A percentile compares a stretch with the other conserved stretches of the same genome.
phyloP scores from a whole-genome alignment of 2,329 filamentous ascomycete species.

The Monilinia aucupariae region DNA sequence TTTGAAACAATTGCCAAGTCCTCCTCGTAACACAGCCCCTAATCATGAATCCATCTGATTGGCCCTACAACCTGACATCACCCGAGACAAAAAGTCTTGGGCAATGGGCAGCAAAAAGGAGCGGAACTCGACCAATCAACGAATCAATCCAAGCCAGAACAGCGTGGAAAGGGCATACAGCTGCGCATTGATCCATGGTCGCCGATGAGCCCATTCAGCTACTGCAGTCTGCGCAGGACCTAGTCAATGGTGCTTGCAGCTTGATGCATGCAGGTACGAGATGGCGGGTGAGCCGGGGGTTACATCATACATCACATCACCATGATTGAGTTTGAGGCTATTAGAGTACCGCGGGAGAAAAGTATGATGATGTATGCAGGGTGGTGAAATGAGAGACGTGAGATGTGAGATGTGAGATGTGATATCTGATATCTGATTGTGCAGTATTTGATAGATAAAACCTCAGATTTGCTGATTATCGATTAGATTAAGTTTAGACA shows the following conservation, averaged over 20 bases:
- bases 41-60: neutral
- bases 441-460: no score
- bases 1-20: neutral
- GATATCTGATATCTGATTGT: neutral
- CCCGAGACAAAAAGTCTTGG: neutral
- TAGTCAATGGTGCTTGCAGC: no score
- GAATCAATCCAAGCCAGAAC: neutral
- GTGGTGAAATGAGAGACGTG: neutral
- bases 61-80: neutral
- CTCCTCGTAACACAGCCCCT: neutral
- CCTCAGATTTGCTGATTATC: no score
- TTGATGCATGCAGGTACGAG: no score
- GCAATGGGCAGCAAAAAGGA: no score
- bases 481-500: neutral
- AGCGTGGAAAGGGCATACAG: neutral
- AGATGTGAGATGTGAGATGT: neutral
- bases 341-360: no score
- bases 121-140: neutral
- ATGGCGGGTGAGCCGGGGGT: neutral
- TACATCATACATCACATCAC: no score
- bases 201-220: neutral
- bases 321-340: no score
- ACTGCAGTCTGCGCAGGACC: no score
- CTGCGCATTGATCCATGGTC: conserved; percentile 2
- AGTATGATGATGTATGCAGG: no score